These are phyloP conservation scores for Raffaelea deltoideospora DNA, from an alignment of 2,329 filamentous ascomycete species.

Conservation along the genomic window DNA sequence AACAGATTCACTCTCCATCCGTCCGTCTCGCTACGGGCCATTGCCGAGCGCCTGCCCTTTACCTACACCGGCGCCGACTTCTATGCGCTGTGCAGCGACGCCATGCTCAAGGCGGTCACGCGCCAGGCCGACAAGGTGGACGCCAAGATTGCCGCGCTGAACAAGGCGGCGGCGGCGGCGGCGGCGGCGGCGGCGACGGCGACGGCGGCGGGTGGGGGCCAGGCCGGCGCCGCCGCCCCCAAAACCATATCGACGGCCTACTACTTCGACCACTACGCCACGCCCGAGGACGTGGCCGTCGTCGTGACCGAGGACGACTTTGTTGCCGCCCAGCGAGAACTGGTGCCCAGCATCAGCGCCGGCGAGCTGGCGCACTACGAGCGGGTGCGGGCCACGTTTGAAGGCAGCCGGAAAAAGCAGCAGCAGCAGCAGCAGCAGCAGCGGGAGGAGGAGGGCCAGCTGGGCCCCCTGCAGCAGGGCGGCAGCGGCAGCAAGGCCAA, in stretches of 20 bases:
- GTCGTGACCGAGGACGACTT: constrained; percentile 87
- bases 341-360: constrained; percentile 85
- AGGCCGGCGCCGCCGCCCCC: no score
- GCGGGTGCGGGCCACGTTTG: constrained; percentile 66
- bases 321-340: constrained; percentile 59
- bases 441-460: constrained; percentile 14
- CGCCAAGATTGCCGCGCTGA: constrained; percentile 60
- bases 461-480: constrained; percentile 8
- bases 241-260: constrained; percentile 66
- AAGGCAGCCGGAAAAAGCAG: constrained; percentile 41
- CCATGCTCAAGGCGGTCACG: constrained; percentile 97
- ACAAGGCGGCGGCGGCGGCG: constrained; percentile 24
- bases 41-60: constrained; percentile 71
- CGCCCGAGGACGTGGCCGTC: constrained; percentile 67
- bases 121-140: constrained; percentile 76
- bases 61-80: constrained; percentile 97
- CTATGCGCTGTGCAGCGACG: constrained; percentile 92
- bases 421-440: constrained; percentile 17
- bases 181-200: constrained; percentile 10
- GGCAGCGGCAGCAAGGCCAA: no score
- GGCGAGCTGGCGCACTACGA: constrained; percentile 91
- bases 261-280: constrained; percentile 89
- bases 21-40: constrained; percentile 55
- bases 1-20: constrained; percentile 71
- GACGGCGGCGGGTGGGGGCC: no score